These are phyloP conservation scores for Thelonectria rubi DNA, from an alignment of 2,329 filamentous ascomycete genomes.

Conservation along the genomic window DNA sequence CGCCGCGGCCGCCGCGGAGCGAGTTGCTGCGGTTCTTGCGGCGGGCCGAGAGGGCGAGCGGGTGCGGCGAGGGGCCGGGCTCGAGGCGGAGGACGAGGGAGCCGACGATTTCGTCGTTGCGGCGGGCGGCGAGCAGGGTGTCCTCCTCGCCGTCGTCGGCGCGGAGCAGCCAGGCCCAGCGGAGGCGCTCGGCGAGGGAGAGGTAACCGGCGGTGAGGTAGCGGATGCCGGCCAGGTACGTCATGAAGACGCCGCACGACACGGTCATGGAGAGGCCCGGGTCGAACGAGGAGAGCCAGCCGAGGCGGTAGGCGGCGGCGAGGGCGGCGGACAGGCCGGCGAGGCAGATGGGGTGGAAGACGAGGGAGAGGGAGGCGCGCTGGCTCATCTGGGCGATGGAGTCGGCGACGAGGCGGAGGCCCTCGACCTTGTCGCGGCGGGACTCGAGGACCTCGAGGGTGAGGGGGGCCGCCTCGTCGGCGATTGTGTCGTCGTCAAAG, in stretches of 20 bases:
- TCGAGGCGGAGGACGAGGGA: constrained; percentile 75
- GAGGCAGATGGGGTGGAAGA: constrained; percentile 68
- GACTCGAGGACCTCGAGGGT: constrained; percentile 65
- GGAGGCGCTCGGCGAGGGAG: constrained; percentile 66
- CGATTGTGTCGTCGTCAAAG: constrained; percentile 51
- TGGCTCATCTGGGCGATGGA: constrained; percentile 85
- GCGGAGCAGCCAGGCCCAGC: constrained; percentile 71
- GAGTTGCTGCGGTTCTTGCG: constrained; percentile 51
- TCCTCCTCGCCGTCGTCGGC: constrained; percentile 57
- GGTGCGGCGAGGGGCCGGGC: constrained; percentile 44
- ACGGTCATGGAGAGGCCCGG: constrained; percentile 65
- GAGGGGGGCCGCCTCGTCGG: constrained; percentile 65
- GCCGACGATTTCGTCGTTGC: constrained; percentile 75
- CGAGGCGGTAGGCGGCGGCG: constrained; percentile 56
- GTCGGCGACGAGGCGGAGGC: constrained; percentile 79
- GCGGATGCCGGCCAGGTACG: constrained; percentile 68
- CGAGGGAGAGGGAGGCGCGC: constrained; percentile 67
- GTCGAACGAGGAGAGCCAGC: constrained; percentile 59
- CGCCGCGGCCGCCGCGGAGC: constrained; percentile 68
- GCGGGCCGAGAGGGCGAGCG: constrained; percentile 38
- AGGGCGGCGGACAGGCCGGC: constrained; percentile 57
- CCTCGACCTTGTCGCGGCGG: constrained; percentile 70
- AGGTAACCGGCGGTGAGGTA: constrained; percentile 70
- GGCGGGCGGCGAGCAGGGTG: constrained; percentile 71
- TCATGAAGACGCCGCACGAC: constrained; percentile 68